Conservation (phyloP, 495 filamentous ascomycete species). For the Mytilinidion resinicola region DNA sequence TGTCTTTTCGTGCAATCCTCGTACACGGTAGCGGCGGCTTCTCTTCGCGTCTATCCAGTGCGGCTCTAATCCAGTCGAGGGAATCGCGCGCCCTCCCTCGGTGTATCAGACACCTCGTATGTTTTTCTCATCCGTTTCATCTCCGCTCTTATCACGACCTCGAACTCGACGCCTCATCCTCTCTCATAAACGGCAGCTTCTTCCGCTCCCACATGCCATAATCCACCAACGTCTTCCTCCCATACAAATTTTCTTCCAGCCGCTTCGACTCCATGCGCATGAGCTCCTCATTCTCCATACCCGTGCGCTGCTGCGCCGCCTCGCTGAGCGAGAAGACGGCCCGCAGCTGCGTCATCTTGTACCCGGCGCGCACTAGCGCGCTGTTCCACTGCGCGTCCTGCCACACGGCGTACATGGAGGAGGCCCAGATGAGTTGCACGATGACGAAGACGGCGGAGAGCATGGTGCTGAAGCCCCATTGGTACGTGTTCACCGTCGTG, state of each 20-base stretch:
- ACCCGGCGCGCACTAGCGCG: conserved; percentile 12
- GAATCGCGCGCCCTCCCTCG: no score
- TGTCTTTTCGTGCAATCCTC: no score
- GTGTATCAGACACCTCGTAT: no score
- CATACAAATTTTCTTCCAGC: conserved; percentile 11
- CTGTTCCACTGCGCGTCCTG: conserved; percentile 17
- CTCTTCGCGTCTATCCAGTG: no score
- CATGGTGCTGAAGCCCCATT: conserved; percentile 19
- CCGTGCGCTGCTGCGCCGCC: conserved; percentile 9
- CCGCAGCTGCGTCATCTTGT: conserved; percentile 11
- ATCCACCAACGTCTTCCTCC: conserved; percentile 5
- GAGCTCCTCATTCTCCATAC: conserved; percentile 7
- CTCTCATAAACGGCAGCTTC: background rate
- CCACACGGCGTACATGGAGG: conserved; percentile 17
- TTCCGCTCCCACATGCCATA: background rate
- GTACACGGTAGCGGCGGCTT: no score
- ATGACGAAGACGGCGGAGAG: conserved; percentile 15
- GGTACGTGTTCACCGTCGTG: conserved; percentile 8
- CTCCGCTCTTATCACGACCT: no score
- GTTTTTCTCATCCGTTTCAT: no score
- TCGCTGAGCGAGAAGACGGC: conserved; percentile 3
- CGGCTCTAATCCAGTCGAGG: no score
- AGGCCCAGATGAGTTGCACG: conserved; percentile 7
- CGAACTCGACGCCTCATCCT: no score
- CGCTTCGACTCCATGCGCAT: background rate